Evolutionary conservation across 2,329 filamentous ascomycete genomes (phyloP), one percentile per base, ranked within the genome.

Genomic region (Cercospora zeina): DNA sequence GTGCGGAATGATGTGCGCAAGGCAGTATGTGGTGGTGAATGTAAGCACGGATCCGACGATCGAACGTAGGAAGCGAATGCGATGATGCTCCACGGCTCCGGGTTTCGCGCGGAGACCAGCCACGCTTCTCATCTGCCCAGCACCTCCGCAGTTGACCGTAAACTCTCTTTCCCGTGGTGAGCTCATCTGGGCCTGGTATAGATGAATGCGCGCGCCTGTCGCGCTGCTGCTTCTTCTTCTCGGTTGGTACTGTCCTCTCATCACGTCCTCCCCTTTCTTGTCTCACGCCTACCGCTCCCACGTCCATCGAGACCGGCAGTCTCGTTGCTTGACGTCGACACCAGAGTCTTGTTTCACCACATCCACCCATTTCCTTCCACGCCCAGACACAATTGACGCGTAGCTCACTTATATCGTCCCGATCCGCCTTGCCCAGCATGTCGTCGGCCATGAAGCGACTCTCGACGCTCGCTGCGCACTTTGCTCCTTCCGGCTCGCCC

Each of bases 381-480:
- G 62, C 59, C 64, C 56, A 62, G 54, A 64, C 60, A 59, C 59
- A 58, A 9, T 55, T 62, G 57, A 58, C 61, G 56, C 27, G 39
- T 51, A 59, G 61, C 24, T 49, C 31, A 51, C 54, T 33, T 30
- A 65, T 62, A 63, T 62, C 62, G 51, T 30, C 39, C 45, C 56
- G 37, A 16, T 31, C n/a, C 30, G 30, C 49, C 24, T 58, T 45
- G 60, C 62, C 66, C 61, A 62, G 39, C 68, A 90, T 90, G 88
- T 87, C 87, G 19, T 80, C 81, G 54, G 81, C 87, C 58, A 78
- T 81, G 30, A 85, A 85, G 54, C 86, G 88, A 63, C 81, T 90
- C 59, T 79, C 80, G 60, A 84, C 80, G 63, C 81, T 90, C 51
- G 74, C 73, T 54, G 69, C 74, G 19, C 78, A 80, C 53, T 72